Evolutionary conservation across 371 early-diverging fungal species (phyloP), one percentile per base, ranked within the genome.

Genomic region (Mortierella sp.): DNA sequence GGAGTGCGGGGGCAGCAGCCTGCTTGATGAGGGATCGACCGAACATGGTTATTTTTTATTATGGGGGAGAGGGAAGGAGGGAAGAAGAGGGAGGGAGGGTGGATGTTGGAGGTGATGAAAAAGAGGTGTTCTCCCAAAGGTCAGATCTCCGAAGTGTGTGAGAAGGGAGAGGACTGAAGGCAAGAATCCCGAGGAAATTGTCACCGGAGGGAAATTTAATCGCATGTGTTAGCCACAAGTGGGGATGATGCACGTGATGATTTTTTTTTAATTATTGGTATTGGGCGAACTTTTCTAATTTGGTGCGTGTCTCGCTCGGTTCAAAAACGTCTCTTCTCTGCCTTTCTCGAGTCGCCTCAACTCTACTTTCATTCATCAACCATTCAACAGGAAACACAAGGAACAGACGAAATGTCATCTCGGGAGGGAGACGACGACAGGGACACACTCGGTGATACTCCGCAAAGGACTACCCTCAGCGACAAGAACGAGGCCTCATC

Each of bases 21-120:
- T 68, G 78, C 73, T 73, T 72, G 64, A 78, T 34, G 31, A 77
- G 67, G 41, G 78, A 68, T 53, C 78, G 73, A 24, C 70, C 73
- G 40, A 73, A 73, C 78, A 78, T 72, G 31, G 55, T 43, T 31
- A 31, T 58, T 8, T 55, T n/a, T 16, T 58, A 58, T 34, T 31
- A 58, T 4, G 53, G 14, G 13, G 53, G 31, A 31, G 34, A 34
- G 58, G 34, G 34, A 4, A 10, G 61, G 61, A 13, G 24, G 31
- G 22, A n/a, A 9, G 47, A 44, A 13, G 44, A 65, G 34, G 61
- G 39, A 61, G 31, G 31, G 45, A 44, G 66, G 9, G 45, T 31
- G 66, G 3, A 9, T 7, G 41, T 39, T 37, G 22, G 39, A 63
- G 41, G 66, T 64, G 64, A 26, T 64, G 64, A 24, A 40, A 31